A percentile compares a stretch with the other conserved stretches of the same genome.
These are phyloP conservation scores for Diaporthe caulivora DNA, from an alignment of 2,329 filamentous ascomycete species.

Conservation along the genomic window DNA sequence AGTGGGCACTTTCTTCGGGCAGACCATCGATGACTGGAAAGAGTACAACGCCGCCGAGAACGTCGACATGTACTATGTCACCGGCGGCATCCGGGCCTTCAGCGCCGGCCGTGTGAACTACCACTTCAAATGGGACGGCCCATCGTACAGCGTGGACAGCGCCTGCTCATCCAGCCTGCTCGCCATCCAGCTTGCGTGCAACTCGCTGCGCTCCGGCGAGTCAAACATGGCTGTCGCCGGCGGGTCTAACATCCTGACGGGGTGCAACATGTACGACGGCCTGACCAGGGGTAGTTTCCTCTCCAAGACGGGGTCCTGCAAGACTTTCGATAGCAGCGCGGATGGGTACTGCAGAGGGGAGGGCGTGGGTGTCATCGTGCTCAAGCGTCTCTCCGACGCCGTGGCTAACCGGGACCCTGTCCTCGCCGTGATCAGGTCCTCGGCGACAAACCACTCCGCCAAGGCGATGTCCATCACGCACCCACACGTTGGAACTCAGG, in stretches of 20 bases:
- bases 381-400: slow-evolving; percentile 62
- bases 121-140: slow-evolving; percentile 53
- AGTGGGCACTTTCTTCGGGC: slow-evolving; percentile 74
- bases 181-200: slow-evolving; percentile 55
- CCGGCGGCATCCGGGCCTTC: slow-evolving; percentile 46
- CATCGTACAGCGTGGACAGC: slow-evolving; percentile 53
- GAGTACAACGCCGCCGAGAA: slow-evolving; percentile 68
- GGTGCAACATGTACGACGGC: slow-evolving; percentile 73
- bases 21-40: slow-evolving; percentile 66
- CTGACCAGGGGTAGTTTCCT: slow-evolving; percentile 73
- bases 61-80: slow-evolving; percentile 41
- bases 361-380: slow-evolving; percentile 56
- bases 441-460: slow-evolving; percentile 73
- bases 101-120: slow-evolving; percentile 54
- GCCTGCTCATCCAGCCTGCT: slow-evolving; percentile 53
- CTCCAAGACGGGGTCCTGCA: slow-evolving; percentile 55
- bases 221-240: slow-evolving; percentile 74
- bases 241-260: slow-evolving; percentile 73
- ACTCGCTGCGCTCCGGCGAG: slow-evolving; percentile 71
- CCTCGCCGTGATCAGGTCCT: slow-evolving; percentile 49
- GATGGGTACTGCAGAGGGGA: slow-evolving; percentile 68
- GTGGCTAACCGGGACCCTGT: slow-evolving; percentile 60
- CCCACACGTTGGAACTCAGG: slow-evolving; percentile 77
- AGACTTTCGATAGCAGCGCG: slow-evolving; percentile 48
- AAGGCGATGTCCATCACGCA: slow-evolving; percentile 73